Conservation (phyloP, 2,329 filamentous ascomycete species). For the Sclerotinia sclerotiorum region DNA sequence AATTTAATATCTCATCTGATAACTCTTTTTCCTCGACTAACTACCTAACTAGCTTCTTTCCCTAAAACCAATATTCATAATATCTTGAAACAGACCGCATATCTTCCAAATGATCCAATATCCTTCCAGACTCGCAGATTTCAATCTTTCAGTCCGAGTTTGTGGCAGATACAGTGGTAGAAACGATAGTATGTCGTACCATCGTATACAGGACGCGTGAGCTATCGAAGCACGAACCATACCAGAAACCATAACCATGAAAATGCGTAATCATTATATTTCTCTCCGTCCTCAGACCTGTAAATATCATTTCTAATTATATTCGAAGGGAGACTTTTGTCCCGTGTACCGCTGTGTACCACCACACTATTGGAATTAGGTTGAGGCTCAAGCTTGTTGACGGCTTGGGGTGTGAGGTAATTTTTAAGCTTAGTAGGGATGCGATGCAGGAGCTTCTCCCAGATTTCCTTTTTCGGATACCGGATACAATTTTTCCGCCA, state of each 20-base stretch:
- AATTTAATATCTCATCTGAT: too few relatives aligned
- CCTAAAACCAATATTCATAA: too few relatives aligned
- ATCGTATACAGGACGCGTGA: neutral
- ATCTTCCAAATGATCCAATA: too few relatives aligned
- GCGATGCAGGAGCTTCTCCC: neutral
- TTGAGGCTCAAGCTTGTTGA: conserved; percentile 1
- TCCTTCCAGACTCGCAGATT: too few relatives aligned
- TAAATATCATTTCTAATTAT: neutral
- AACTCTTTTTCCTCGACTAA: too few relatives aligned
- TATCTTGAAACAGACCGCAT: too few relatives aligned
- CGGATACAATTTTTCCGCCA: neutral
- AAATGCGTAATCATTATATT: neutral
- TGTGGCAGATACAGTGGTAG: too few relatives aligned
- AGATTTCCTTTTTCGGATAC: too few relatives aligned
- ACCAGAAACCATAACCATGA: neutral
- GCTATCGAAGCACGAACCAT: neutral
- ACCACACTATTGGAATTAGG: neutral
- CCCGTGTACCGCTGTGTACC: neutral
- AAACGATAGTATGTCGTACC: too few relatives aligned
- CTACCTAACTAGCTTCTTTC: too few relatives aligned
- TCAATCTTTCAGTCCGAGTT: too few relatives aligned
- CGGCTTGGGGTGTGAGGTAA: neutral
- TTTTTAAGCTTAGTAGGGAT: conserved; percentile 3
- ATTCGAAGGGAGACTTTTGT: neutral
- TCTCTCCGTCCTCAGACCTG: neutral